Evolutionary conservation across 768 basidiomycete species (phyloP), one percentile per base, ranked within the genome.

Genomic region (Cystofilobasidium macerans): DNA sequence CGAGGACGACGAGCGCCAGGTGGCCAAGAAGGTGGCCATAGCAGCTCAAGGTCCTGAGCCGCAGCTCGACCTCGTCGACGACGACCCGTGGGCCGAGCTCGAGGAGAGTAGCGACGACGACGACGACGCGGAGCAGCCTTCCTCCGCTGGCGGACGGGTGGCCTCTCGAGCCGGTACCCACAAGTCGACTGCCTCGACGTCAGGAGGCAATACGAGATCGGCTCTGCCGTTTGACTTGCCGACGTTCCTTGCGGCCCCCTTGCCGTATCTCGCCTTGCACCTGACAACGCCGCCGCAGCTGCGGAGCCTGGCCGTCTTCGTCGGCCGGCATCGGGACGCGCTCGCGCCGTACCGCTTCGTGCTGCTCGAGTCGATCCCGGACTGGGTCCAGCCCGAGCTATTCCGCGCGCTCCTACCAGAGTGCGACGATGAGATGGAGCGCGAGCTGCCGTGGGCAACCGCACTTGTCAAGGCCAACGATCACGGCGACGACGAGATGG

Each of bases 361-460:
- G 35, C 81, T 97, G 57, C 79, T 93, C 61, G 82, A 86, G 62
- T 79, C 79, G 64, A 82, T 95, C 64, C 90, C 94, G 36, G 82
- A 84, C 70, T 84, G 89, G 76, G 77, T 80, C 12, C 79, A 83
- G 57, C 87, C 91, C 2, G 78, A 81, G 0, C 77, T 80, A 26
- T 88, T 82, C 73, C 78, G 78, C 36, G 79, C 80, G 35, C 69
- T 91, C 30, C 81, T 91, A 24, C 89, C 89, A 36, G 75, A 78
- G 0, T 78, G 84, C 66, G 84, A 89, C 70, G 63, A 75, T 9
- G 68, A 78, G 28, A 77, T 73, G 12, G 80, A 82, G 69, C 30
- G 86, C 88, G 60, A 51, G 51, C 11, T 65, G 57, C 56, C 63
- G 59, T 53, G 61, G 57, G 69, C 61, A 1, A 8, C 42, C 12